Percentiles rank a stretch among this genome's conserved stretches.
phyloP scores from a whole-genome alignment of 129 eudicot genomes.

The Silybum marianum region DNA sequence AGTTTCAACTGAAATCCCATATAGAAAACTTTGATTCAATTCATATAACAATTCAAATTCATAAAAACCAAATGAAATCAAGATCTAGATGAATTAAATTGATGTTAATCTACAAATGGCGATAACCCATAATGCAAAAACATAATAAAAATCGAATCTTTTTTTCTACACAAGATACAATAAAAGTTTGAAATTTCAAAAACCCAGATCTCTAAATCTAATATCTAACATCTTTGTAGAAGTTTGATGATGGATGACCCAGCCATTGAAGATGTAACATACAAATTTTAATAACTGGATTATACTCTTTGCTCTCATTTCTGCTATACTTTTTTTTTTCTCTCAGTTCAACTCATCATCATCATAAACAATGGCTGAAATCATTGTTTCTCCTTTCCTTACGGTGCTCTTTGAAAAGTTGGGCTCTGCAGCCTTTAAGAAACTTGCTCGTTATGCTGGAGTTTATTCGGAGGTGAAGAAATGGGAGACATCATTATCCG shows the following conservation, averaged over 20 bases:
- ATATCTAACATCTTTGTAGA: conserved; percentile 36
- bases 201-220: conserved; percentile 52
- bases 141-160: conserved; percentile 44
- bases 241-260: too few species aligned
- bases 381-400: too few species aligned
- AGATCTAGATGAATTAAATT: conserved; percentile 28
- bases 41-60: too few species aligned
- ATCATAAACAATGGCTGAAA: too few species aligned
- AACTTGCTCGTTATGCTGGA: conserved; percentile 22
- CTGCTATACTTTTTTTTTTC: too few species aligned
- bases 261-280: too few species aligned
- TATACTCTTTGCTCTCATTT: too few species aligned
- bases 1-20: conserved; percentile 42
- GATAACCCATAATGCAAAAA: conserved; percentile 20
- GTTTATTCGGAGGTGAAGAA: conserved; percentile 14
- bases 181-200: not conserved
- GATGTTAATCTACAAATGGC: conserved; percentile 30
- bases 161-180: conserved; percentile 23
- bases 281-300: too few species aligned
- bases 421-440: conserved; percentile 25
- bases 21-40: conserved; percentile 12
- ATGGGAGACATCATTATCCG: conserved; percentile 6
- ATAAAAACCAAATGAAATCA: conserved; percentile 19
- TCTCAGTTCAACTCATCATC: too few species aligned
- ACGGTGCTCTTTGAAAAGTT: conserved; percentile 2